Evolutionary conservation across 148 eudicot species (phyloP).

Genomic region (Vaccinium myrtillus): DNA sequence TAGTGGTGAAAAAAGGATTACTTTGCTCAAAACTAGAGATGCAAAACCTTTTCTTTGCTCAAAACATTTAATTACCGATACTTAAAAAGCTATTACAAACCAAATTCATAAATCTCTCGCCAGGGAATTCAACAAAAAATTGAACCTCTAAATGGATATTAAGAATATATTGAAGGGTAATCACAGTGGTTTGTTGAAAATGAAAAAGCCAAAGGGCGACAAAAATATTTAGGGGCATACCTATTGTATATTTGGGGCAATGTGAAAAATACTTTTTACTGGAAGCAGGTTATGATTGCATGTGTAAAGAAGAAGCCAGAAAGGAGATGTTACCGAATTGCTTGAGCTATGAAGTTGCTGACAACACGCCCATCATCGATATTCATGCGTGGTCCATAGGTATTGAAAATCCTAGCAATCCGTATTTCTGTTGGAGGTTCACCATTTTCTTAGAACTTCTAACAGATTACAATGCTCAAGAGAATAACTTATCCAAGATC

Average conservation of each 20-base stretch:
- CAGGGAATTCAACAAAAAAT: neutral
- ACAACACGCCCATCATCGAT: conserved; percentile 99
- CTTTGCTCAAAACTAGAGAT: no score
- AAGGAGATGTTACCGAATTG: conserved; percentile 58
- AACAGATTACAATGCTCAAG: neutral
- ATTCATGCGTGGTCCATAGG: conserved; percentile 98
- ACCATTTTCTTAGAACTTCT: neutral
- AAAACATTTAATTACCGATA: neutral
- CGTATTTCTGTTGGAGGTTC: conserved; percentile 60
- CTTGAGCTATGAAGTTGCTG: conserved; percentile 98
- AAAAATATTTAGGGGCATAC: neutral
- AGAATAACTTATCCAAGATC: neutral
- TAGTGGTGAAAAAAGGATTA: no score
- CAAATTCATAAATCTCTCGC: neutral
- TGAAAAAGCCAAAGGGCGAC: neutral
- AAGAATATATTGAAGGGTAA: neutral
- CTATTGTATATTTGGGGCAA: neutral
- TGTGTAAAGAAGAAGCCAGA: neutral
- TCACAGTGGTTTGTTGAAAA: neutral
- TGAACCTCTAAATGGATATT: neutral
- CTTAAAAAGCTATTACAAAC: neutral
- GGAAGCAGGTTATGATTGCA: neutral
- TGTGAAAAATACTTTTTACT: neutral
- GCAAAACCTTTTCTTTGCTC: neutral
- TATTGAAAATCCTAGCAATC: conserved; percentile 93